Base-by-base conservation (phyloP, 371 early-diverging fungal species). In the Mucor irregularis region DNA sequence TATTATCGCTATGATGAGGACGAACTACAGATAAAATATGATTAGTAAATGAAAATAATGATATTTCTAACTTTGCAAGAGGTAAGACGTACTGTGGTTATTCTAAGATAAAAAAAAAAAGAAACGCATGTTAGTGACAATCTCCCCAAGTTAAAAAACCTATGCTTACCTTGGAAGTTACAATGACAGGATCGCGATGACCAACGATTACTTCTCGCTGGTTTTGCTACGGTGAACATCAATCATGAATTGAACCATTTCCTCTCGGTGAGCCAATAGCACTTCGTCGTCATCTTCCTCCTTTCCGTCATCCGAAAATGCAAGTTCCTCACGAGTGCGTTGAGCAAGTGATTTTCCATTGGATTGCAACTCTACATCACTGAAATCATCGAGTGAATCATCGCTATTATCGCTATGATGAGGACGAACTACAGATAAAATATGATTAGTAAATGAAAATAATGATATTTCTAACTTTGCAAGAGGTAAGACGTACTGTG, bases 191-290 rank as follows among this genome's bases (percentile, higher is more conserved):
- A 42, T 42, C 42, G 24, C 42, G 42, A 24, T 42, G 22, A 24
- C 24, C 42, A 42, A 42, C 24, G 24, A 42, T 42, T 4, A 42
- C 42, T 42, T 42, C 68, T 4, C 53, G 56, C 37, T 71, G 8
- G 6, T 66, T 38, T 52, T 60, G 45, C 78, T 38, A 29, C 64
- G 37, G 30, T 78, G 69, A 8, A 74, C 62, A 17, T 71, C 58
- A 2, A 78, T 59, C 78, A 78, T 78, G 26, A 74, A 78, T 43
- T 74, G 64, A 9, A 78, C 56, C 65, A 78, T 72, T 33, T 69
- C 69, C 17, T 70, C 67, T 13, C 60, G 44, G 34, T 72, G 61
- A 1, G 66, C 58, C 17, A 64, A 49, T 2, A 72, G 48, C 10
- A 74, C 58, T 25, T 70, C 74, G 9, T 73, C 71, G 14, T 73